Evolutionary conservation across 1,139 yeast genomes (phyloP), one percentile per base, ranked within the genome.

Genomic region (Debaryomyces singareniensis): DNA sequence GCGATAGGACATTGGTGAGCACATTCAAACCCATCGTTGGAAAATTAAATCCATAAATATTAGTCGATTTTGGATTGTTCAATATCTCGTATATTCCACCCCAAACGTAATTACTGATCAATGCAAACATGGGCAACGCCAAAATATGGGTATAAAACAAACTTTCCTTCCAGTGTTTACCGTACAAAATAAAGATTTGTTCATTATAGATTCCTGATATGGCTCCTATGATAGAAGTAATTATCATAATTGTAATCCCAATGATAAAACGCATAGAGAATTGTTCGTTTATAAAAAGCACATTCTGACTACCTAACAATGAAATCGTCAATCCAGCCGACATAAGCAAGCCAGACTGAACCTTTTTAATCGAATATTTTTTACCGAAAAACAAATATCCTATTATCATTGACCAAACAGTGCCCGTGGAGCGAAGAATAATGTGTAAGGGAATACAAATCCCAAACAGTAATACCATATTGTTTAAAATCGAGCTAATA

Each of bases 381-480:
- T 69, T 76, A 3, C 68, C 51, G 28, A 61, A 64, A 22, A 71
- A 46, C 2, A 61, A 29, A 37, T 55, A 63, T 2, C 89, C 86
- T 9, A 78, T 56, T 0, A 68, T 24, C 78, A 82, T 70, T 1
- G 84, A 75, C 13, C 76, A 55, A 5, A 75, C 73, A 0, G 84
- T 71, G 1, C 84, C 78, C 4, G 80, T 71, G 5, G 86, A 78
- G 35, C 89, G 53, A 41, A 80, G 66, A 5, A 80, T 71, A 20
- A 80, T 79, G 44, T 80, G 86, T 20, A 78, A 56, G 0, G 89
- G 87, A 18, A 82, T 70, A 3, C 82, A 70, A 15, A 82, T 62
- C 26, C 75, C 64, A 47, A 59, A 78, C 20, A 58, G 65, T 57
- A 78, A 75, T 1, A 73, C 85, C 35, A 58, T 52, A 45, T 82